phyloP scores from a whole-genome alignment of 306 rosid genomes.

The Sicyos edulis region DNA sequence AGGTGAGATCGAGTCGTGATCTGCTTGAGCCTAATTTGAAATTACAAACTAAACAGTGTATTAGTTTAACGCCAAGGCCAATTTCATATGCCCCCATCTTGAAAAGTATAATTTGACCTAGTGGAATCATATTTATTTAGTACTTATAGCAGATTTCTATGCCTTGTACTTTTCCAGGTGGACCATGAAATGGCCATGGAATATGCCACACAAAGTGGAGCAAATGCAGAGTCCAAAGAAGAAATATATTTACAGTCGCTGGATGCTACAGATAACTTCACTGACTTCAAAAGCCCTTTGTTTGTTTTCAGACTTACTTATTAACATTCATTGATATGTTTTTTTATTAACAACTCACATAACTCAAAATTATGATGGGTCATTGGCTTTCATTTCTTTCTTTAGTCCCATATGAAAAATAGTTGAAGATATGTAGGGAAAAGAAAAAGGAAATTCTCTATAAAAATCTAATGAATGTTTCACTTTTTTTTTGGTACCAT shows the following conservation, averaged over 20 bases:
- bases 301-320: slow-evolving; percentile 59
- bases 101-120: too few relatives aligned
- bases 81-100: neutral
- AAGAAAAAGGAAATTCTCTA: neutral
- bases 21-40: slow-evolving; percentile 13
- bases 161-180: slow-evolving; percentile 41
- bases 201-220: slow-evolving; percentile 89
- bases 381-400: neutral
- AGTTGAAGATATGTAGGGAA: neutral
- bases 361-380: neutral
- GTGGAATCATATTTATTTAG: too few relatives aligned
- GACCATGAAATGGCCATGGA: slow-evolving; percentile 96
- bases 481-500: neutral
- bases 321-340: slow-evolving; percentile 26
- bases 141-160: too few relatives aligned
- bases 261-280: slow-evolving; percentile 48
- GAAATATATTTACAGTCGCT: slow-evolving; percentile 50
- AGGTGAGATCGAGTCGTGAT: slow-evolving; percentile 43
- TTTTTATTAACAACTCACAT: too few relatives aligned
- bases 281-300: slow-evolving; percentile 54
- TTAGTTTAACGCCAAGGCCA: neutral
- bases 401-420: neutral
- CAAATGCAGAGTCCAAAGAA: slow-evolving; percentile 85
- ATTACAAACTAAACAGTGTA: neutral
- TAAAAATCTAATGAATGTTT: neutral